A percentile compares a stretch with the other conserved stretches of the same genome.
phyloP scores from a whole-genome alignment of 2,329 filamentous ascomycete species.

The Diaporthe citrichinensis region DNA sequence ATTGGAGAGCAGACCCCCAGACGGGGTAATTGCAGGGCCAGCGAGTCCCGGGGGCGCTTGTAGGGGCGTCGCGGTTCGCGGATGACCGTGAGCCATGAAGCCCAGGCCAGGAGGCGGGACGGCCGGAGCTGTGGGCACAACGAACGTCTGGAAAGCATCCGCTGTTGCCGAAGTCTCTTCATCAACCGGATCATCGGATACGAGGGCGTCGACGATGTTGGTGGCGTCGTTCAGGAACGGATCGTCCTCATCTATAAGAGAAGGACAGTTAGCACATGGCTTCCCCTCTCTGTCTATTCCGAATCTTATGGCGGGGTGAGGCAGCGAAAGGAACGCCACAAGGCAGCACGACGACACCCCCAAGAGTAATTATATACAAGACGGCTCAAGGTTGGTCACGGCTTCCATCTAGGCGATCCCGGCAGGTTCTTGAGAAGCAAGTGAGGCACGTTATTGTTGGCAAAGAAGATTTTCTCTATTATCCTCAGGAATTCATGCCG shows the following conservation, averaged over 20 bases:
- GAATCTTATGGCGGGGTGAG: conserved; percentile 41
- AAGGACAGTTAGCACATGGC: conserved; percentile 59
- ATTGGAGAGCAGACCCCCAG: conserved; percentile 40
- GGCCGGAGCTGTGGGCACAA: conserved; percentile 12
- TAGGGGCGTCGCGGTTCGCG: conserved; percentile 40
- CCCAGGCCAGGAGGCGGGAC: conserved; percentile 42
- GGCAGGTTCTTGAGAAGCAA: conserved; percentile 31
- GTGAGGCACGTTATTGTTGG: conserved; percentile 38
- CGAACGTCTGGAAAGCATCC: conserved; percentile 27
- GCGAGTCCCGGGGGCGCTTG: conserved; percentile 41
- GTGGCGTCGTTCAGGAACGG: conserved; percentile 72
- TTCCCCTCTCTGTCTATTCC: conserved; percentile 28
- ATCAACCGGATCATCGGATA: conserved; percentile 68
- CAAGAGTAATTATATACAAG: conserved; percentile 58
- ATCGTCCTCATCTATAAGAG: conserved; percentile 72
- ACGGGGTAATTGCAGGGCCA: conserved; percentile 34
- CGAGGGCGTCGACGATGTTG: conserved; percentile 76
- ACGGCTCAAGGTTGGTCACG: conserved; percentile 44
- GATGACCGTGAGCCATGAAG: conserved; percentile 36
- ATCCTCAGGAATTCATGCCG: conserved; percentile 55
- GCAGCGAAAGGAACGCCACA: conserved; percentile 40
- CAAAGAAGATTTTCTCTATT: conserved; percentile 42
- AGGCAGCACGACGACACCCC: conserved; percentile 43
- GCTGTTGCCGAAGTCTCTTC: conserved; percentile 10
- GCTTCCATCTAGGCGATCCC: conserved; percentile 40